Conservation (phyloP, 169 alveolate species). For the Theileria parva region DNA sequence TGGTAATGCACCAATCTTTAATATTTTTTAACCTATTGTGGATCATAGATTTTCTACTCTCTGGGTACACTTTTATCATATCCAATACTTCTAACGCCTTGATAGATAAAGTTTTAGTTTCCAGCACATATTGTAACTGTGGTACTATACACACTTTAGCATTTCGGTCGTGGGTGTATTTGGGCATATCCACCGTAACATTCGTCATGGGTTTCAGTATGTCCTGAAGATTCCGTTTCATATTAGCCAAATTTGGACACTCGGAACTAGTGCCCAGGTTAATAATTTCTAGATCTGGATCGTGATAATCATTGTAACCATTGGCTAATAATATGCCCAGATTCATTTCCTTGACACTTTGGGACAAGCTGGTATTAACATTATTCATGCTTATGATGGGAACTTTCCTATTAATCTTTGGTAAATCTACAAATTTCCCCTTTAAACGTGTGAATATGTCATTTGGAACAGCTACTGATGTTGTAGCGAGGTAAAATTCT, state of each 20-base stretch:
- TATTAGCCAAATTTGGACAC: too few species aligned
- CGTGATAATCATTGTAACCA: too few species aligned
- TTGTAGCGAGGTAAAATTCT: slow-evolving; percentile 28
- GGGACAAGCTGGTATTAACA: too few species aligned
- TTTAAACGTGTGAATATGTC: slow-evolving; percentile 5
- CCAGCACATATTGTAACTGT: slow-evolving; percentile 38
- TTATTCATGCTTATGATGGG: slow-evolving; percentile 22
- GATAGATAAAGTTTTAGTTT: slow-evolving; percentile 11
- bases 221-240: too few species aligned
- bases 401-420: neutral
- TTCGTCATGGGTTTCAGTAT: neutral
- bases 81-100: slow-evolving; percentile 17
- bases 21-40: slow-evolving; percentile 21
- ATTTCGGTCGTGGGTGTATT: neutral
- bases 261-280: too few species aligned
- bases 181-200: neutral
- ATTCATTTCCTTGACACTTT: neutral
- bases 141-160: slow-evolving; percentile 11
- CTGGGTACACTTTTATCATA: slow-evolving; percentile 32
- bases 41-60: slow-evolving; percentile 24
- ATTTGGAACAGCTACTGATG: slow-evolving; percentile 40
- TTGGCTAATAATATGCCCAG: neutral
- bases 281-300: too few species aligned
- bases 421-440: slow-evolving; percentile 24
- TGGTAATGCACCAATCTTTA: slow-evolving; percentile 49